A percentile compares a stretch with the other conserved stretches of the same genome.
Conservation (phyloP, 352 stramenopile species). For the Lagenidium giganteum region DNA sequence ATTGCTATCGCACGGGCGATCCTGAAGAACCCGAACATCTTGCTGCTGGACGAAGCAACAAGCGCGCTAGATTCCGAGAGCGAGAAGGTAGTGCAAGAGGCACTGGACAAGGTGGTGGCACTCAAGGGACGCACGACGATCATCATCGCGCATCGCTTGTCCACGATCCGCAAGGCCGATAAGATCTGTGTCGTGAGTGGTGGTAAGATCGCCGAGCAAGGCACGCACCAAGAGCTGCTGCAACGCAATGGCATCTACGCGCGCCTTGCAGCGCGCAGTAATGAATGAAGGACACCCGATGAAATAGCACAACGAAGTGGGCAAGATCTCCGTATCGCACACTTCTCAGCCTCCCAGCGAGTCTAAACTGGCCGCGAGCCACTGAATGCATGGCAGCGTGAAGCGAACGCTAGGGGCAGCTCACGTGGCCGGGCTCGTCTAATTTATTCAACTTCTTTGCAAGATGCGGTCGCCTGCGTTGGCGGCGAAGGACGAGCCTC, state of each 20-base stretch:
- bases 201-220: constrained; percentile 85
- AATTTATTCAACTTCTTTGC: too few species aligned
- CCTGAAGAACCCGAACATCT: constrained; percentile 69
- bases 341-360: too few species aligned
- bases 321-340: too few species aligned
- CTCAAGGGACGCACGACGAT: constrained; percentile 76
- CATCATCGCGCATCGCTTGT: constrained; percentile 90
- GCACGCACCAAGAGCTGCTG: constrained; percentile 88
- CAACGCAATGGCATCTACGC: constrained; percentile 11
- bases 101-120: constrained; percentile 44
- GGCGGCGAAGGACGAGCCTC: too few species aligned
- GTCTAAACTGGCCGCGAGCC: too few species aligned
- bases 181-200: constrained; percentile 91
- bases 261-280: too few species aligned
- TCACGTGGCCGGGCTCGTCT: too few species aligned
- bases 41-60: constrained; percentile 89
- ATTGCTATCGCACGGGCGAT: constrained; percentile 89
- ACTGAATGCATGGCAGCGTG: too few species aligned
- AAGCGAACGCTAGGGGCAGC: too few species aligned
- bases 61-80: constrained; percentile 68
- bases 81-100: constrained; percentile 70
- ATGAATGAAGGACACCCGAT: too few species aligned
- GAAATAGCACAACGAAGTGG: too few species aligned
- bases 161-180: constrained; percentile 89
- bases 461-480: too few species aligned